Conservation (phyloP, 768 basidiomycete species). For the Clitopilus hobsonii region DNA sequence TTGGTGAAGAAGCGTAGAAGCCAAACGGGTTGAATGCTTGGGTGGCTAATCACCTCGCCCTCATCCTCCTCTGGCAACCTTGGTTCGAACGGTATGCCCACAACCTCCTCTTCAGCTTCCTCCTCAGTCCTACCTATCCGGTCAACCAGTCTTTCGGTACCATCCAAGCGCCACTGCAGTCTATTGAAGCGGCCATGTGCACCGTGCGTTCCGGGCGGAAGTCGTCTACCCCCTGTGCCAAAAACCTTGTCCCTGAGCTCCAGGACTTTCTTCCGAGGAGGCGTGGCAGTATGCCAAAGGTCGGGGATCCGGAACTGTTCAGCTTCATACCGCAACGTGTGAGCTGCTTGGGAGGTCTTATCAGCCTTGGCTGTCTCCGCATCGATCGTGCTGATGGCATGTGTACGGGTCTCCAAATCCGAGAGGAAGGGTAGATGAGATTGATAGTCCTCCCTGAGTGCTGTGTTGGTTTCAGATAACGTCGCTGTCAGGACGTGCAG, state of each 20-base stretch:
- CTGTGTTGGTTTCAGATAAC: constrained; percentile 50
- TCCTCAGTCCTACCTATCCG: constrained; percentile 66
- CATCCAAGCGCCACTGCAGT: constrained; percentile 69
- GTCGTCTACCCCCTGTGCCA: constrained; percentile 49
- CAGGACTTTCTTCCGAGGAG: constrained; percentile 59
- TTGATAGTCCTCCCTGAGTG: constrained; percentile 57
- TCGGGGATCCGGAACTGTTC: constrained; percentile 63
- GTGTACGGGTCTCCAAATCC: constrained; percentile 40
- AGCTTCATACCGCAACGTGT: constrained; percentile 67
- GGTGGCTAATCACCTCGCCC: constrained; percentile 54
- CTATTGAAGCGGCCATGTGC: constrained; percentile 59
- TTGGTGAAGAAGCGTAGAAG: constrained; percentile 71
- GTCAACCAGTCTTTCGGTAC: constrained; percentile 59
- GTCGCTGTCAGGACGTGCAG: constrained; percentile 53
- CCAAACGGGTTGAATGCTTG: constrained; percentile 71
- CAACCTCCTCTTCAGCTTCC: constrained; percentile 70
- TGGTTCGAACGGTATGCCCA: constrained; percentile 18
- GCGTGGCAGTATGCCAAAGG: constrained; percentile 61
- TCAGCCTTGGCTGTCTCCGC: constrained; percentile 44
- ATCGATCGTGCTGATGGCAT: constrained; percentile 48
- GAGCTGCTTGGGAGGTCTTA: constrained; percentile 53
- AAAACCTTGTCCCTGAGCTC: constrained; percentile 65
- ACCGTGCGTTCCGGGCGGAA: constrained; percentile 46
- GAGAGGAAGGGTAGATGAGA: constrained; percentile 43
- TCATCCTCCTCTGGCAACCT: constrained; percentile 33